Conservation (phyloP, 768 basidiomycete genomes). For the Tephrocybe sp. region DNA sequence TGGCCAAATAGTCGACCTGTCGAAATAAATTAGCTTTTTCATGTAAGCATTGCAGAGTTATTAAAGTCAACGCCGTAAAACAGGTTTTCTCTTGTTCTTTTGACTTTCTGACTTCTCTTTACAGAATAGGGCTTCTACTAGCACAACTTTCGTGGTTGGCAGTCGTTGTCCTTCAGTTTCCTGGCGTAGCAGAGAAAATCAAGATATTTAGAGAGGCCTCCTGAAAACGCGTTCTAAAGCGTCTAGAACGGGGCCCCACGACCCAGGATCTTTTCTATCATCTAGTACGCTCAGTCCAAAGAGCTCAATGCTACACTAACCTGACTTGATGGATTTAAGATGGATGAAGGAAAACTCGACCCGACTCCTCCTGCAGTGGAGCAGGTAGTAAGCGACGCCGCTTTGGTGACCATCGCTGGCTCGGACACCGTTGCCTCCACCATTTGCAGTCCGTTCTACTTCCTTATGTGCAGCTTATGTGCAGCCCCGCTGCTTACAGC, state of each 20-base stretch:
- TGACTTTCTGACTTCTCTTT: too few species aligned
- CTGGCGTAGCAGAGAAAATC: constrained; percentile 4
- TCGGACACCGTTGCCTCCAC: constrained; percentile 17
- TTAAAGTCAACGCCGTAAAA: too few species aligned
- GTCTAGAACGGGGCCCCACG: constrained; percentile 47
- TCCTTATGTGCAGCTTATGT: constrained; percentile 17
- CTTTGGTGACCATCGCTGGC: constrained; percentile 16
- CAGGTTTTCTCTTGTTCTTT: too few species aligned
- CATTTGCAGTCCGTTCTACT: constrained; percentile 15
- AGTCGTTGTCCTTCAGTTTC: constrained; percentile 8
- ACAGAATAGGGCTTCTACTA: constrained; percentile 13
- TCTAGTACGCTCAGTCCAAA: neutral
- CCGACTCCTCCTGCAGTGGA: constrained; percentile 9
- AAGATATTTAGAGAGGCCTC: constrained; percentile 34
- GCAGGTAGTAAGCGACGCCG: constrained; percentile 17
- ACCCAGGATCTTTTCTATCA: constrained; percentile 17
- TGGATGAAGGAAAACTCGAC: constrained; percentile 20
- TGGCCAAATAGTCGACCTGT: constrained; percentile 25
- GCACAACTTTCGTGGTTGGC: constrained; percentile 19
- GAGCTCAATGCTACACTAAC: too few species aligned
- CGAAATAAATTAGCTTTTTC: constrained; percentile 36
- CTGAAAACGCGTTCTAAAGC: constrained; percentile 51
- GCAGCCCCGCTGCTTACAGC: constrained; percentile 11
- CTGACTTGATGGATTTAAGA: constrained; percentile 2
- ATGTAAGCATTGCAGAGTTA: constrained; percentile 26